Evolutionary conservation across 805 yeast genomes (phyloP), one percentile per base, ranked within the genome.

Genomic region (Kuraishia ogatae): DNA sequence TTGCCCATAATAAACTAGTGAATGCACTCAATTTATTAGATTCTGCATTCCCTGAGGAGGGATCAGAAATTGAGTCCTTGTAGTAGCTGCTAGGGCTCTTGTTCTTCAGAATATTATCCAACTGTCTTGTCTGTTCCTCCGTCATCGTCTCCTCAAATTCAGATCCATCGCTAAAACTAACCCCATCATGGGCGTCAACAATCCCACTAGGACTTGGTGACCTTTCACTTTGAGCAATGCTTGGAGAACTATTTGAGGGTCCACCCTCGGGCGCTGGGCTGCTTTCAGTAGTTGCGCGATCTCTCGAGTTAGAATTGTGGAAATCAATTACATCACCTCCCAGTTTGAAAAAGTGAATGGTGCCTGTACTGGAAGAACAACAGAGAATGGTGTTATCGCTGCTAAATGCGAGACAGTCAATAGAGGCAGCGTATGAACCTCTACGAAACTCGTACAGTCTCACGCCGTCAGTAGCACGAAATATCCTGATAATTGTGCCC

Each of bases 401-500:
- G 58, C 89, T 86, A 70, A 94, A 94, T 43, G 82, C 77, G 59
- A 94, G 74, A 11, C 96, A 85, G 62, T 82, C 83, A 19, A 94
- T 88, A 58, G 76, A 79, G 1, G 97, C 88, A 2, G 89, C 88
- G 65, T 92, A 92, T 1, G 93, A 83, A 0, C 97, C 97, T 61
- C 97, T 73, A 59, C 97, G 76, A 67, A 88, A 89, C 67, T 90
- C 93, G 57, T 76, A 81, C 19, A 88, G 67, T 60, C 80, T 81
- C 28, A 74, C 70, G 0, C 92, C 91, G 1, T 84, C 79, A 1
- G 77, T 75, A 0, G 89, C 83, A 39, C 85, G 74, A 64, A 92
- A 94, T 2, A 94, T 85, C 50, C 98, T 73, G 2, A 93, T 82
- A 22, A 94, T 83, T 0, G 98, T 94, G 1, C 99, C 99, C 64